phyloP scores from a whole-genome alignment of 192 early-diverging fungal genomes.

The Podila minutissima region DNA sequence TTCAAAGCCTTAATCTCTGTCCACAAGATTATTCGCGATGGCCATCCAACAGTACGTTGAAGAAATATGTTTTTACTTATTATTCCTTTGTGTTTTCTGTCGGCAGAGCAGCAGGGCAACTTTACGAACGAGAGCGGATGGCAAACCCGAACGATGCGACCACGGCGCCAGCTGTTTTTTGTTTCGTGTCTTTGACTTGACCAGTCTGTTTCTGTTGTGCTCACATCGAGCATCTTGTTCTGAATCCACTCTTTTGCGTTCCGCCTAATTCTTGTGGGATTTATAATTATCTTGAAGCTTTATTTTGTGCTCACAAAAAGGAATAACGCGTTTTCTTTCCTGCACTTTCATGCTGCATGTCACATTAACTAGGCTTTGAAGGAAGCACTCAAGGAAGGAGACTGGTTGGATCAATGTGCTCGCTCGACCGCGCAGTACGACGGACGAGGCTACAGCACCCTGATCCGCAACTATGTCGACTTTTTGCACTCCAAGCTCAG shows the following conservation, averaged over 20 bases:
- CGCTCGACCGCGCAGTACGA: constrained; percentile 63
- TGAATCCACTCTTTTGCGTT: no score
- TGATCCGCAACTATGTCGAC: constrained; percentile 92
- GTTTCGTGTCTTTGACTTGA: background rate
- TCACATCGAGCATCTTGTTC: no score
- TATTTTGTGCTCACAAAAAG: background rate
- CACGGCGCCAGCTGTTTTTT: no score
- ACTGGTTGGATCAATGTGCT: constrained; percentile 84
- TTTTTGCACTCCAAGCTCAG: constrained; percentile 92
- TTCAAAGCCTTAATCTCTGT: constrained; percentile 95
- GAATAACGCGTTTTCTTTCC: constrained; percentile 9
- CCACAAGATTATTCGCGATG: constrained; percentile 96
- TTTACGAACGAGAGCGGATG: no score
- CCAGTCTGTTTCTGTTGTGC: no score
- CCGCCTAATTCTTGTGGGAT: no score
- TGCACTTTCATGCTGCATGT: background rate
- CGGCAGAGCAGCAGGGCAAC: background rate
- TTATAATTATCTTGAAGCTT: no score
- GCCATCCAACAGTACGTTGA: constrained; percentile 80
- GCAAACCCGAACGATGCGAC: no score
- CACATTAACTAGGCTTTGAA: constrained; percentile 70
- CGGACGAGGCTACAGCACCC: constrained; percentile 72
- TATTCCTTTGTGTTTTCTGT: background rate
- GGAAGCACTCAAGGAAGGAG: constrained; percentile 81
- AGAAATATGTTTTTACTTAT: background rate